These are phyloP conservation scores for Blastomyces parvus DNA, from an alignment of 2,329 filamentous ascomycete genomes.

Conservation along the genomic window DNA sequence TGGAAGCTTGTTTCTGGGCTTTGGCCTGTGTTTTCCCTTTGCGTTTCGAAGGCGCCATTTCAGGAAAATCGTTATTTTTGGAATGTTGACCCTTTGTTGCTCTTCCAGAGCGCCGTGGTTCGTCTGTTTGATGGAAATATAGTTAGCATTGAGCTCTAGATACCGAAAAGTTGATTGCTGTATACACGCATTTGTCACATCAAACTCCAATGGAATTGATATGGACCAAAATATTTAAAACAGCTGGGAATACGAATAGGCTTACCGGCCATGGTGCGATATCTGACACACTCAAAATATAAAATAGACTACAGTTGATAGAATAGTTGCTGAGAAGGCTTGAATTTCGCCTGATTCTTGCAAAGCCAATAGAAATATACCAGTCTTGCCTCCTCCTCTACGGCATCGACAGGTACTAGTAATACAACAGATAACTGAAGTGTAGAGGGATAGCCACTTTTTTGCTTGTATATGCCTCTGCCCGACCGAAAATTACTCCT, in stretches of 20 bases:
- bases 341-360: conserved; percentile 13
- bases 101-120: conserved; percentile 86
- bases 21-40: conserved; percentile 40
- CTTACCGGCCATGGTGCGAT: conserved; percentile 53
- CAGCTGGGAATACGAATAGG: conserved; percentile 29
- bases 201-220: conserved; percentile 1
- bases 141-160: background rate
- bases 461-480: background rate
- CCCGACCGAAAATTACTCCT: conserved; percentile 24
- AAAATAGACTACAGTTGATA: conserved; percentile 31
- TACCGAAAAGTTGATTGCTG: conserved; percentile 15
- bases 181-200: conserved; percentile 4
- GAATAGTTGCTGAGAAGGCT: conserved; percentile 8
- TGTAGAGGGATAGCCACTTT: conserved; percentile 21
- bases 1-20: conserved; percentile 38
- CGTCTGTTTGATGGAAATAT: conserved; percentile 46
- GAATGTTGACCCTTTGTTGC: conserved; percentile 94
- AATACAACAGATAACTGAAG: conserved; percentile 32
- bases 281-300: conserved; percentile 18
- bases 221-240: conserved; percentile 1
- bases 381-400: conserved; percentile 26
- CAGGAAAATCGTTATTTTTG: conserved; percentile 72
- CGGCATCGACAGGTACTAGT: conserved; percentile 30
- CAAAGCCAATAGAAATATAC: background rate
- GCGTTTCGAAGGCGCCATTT: conserved; percentile 42